Evolutionary conservation across 225 moss, liverwort and hornwort species (phyloP), one percentile per base, ranked within the genome.

Genomic region (Bryoerythrophyllum caledonicum): DNA sequence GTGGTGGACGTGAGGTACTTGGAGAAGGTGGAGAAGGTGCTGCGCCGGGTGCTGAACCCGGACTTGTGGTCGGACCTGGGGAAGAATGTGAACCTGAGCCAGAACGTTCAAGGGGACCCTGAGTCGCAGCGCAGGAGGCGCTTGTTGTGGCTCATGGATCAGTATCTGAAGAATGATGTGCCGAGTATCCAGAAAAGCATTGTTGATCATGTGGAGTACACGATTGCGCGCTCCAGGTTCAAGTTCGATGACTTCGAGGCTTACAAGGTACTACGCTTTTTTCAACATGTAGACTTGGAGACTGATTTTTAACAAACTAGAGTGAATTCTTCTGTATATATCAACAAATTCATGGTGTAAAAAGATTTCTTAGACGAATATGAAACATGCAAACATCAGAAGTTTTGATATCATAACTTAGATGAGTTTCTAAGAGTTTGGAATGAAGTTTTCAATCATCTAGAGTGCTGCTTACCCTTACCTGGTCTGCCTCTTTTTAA

Each of bases 181-280:
- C 89, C 80, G 59, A 95, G 87, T 76, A 91, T 95, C 61, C 95
- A 95, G 65, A 91, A 84, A 66, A 95, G 95, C 78, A 93, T 95
- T 30, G 91, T 93, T 70, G 90, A 95, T 80, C 95, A 95, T 74
- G 95, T 95, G 60, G 95, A 93, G 76, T 95, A 95, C 79, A 95
- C 95, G 38, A 89, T 93, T 83, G 95, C 93, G 35, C 90, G 95
- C 43, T 95, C 95, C 67, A 93, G 93, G 76, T 93, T 95, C 80
- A 90, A 93, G 56, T 95, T 95, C 68, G 95, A 95, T 71, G 95
- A 95, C 74, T 95, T 95, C 81, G 93, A 95, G 75, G 95, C 93
- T 66, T 95, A 95, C 87, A 92, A 92, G 92, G 95, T 93, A 78
- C 67, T 26, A 23, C 68, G 37, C 46, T 26, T 19, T 64, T 17